Base-by-base conservation (phyloP, 1,284 basidiomycete genomes). In the Apiotrichum gracile region DNA sequence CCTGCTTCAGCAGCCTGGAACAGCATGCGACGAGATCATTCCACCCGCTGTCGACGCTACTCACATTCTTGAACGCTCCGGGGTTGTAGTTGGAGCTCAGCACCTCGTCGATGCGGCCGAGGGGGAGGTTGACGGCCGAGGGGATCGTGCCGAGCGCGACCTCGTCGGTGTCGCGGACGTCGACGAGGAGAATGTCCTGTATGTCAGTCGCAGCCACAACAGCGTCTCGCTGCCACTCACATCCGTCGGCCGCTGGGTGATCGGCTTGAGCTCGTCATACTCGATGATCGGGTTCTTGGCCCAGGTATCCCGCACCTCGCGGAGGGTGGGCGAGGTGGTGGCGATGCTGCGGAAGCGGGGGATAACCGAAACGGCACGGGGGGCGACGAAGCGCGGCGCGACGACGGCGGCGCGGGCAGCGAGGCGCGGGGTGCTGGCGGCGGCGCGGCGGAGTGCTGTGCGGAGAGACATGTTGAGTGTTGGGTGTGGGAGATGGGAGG, bases 71-170 rank as follows among this genome's bases (percentile, higher is more conserved):
- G 78, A 91, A 92, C 21, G 78, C 77, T 17, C 79, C 79, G 3
- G 80, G 75, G 46, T 79, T 73, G 52, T 87, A 76, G 61, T 62
- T 58, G 21, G 56, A 35, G 35, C 83, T 78, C 45, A 98, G 75
- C 7, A 90, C 84, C 42, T 81, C 81, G 38, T 83, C 77, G 49
- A 98, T 81, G 21, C 81, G 80, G 5, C 88, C 88, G 22, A 98
- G 82, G 7, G 96, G 94, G 14, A 99, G 77, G 72, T 94, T 93
- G 65, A 98, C 91, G 6, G 93, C 83, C 13, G 90, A 92, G 4
- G 96, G 96, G 66, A 99, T 97, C 68, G 88, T 88, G 26, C 96
- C 94, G 72, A 94, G 88, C 3, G 87, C 82, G 33, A 93, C 89
- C 74, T 98, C 96, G 61, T 91, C 84, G 4, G 87, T 87, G 74